Evolutionary conservation across 345 rosid species (phyloP), one percentile per base, ranked within the genome.

Genomic region (Kernera saxatilis): DNA sequence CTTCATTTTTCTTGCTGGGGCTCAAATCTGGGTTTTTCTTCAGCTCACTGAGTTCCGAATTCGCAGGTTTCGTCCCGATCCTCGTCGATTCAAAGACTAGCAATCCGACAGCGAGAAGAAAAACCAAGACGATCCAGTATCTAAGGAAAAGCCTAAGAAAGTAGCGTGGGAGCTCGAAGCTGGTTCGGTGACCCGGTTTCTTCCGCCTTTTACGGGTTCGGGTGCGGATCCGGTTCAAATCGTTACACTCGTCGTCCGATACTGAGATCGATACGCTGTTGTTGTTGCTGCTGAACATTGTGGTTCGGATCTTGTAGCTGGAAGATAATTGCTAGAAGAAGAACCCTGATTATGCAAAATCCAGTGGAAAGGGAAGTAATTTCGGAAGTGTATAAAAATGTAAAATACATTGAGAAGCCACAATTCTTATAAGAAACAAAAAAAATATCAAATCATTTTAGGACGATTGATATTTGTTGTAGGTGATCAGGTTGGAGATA

Each of bases 171-270:
- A 87, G 74, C 71, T 86, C 85, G 29, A 35, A 64, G 67, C 50
- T 82, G 39, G 70, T 52, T 57, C 80, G 86, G 56, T 67, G 85
- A 17, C 75, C 72, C 4, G 44, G 56, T 72, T 86, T 90, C 89
- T 83, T 90, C 23, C 97, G 90, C 81, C 87, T 90, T 69, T 89
- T 57, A 19, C 96, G 84, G 60, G 77, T 82, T 9, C 93, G 93
- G 54, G 52, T 82, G 1, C 91, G 90, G 86, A 78, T 75, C 60
- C 91, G 84, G 25, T 85, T 81, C 35, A 49, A 76, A 21, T 87
- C 98, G 61, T 83, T 88, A 1, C 84, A 45, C 8, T 90, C 98
- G 0, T 90, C 98, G 63, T 92, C 97, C 1, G 97, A 84, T 9
- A 90, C 82, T 9, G 87, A 68, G 77, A 92, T 87, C 37, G 89